phyloP scores from a whole-genome alignment of 169 alveolate genomes.

The Plasmodium cynomolgi region DNA sequence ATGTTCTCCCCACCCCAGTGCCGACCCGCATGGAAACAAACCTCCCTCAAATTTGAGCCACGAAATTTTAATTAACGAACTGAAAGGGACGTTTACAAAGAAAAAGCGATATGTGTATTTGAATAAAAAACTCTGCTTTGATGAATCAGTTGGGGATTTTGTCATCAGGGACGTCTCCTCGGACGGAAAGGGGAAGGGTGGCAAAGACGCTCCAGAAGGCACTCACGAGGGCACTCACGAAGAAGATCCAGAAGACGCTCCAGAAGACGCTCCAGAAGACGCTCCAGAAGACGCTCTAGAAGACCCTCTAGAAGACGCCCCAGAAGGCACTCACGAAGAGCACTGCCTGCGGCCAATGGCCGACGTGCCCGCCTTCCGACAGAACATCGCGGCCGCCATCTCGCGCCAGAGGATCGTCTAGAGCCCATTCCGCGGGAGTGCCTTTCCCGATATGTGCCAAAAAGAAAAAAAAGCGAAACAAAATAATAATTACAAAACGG shows the following conservation, averaged over 20 bases:
- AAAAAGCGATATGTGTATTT: slow-evolving; percentile 22
- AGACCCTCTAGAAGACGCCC: background rate
- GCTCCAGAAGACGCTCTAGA: background rate
- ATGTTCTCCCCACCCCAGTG: background rate
- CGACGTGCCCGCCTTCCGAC: slow-evolving; percentile 9
- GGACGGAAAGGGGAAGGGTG: background rate
- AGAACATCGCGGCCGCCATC: slow-evolving; percentile 17
- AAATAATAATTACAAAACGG: too few relatives aligned
- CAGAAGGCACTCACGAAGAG: background rate
- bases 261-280: background rate
- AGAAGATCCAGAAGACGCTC: background rate
- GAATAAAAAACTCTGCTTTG: slow-evolving; percentile 25
- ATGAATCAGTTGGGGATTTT: slow-evolving; percentile 1
- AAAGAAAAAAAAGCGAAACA: background rate
- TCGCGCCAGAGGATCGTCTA: background rate
- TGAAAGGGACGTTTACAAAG: slow-evolving; percentile 11
- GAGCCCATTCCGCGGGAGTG: background rate
- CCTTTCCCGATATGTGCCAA: background rate
- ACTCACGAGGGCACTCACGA: background rate
- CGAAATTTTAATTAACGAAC: slow-evolving; percentile 19
- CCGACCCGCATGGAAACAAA: background rate
- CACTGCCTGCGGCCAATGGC: slow-evolving; percentile 8
- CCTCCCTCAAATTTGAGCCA: background rate
- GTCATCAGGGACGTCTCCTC: slow-evolving; percentile 12
- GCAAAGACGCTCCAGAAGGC: background rate